Conservation (phyloP, 2,329 filamentous ascomycete genomes). For the Cryphonectria nitschkei region DNA sequence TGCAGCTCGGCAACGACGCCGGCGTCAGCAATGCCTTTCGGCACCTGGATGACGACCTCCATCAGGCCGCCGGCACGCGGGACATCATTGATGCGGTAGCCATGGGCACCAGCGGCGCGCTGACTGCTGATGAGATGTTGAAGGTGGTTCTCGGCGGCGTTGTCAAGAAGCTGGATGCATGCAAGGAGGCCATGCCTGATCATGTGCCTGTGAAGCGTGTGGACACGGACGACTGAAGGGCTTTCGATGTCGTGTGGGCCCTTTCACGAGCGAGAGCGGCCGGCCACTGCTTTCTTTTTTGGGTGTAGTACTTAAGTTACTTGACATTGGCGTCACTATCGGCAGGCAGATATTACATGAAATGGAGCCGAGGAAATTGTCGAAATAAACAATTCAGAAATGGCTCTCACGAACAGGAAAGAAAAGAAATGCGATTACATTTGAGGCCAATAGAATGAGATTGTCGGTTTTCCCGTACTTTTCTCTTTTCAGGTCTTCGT, state of each 20-base stretch:
- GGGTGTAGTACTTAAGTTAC: background rate
- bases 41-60: slow-evolving; percentile 32
- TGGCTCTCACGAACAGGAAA: background rate
- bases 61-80: slow-evolving; percentile 24
- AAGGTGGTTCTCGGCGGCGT: slow-evolving; percentile 31
- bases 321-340: background rate
- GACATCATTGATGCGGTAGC: slow-evolving; percentile 29
- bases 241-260: background rate
- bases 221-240: slow-evolving; percentile 16
- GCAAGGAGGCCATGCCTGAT: slow-evolving; percentile 22
- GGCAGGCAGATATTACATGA: background rate
- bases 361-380: background rate
- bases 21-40: slow-evolving; percentile 24
- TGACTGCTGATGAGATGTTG: slow-evolving; percentile 28
- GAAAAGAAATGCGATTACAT: too few relatives aligned
- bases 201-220: slow-evolving; percentile 19
- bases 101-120: slow-evolving; percentile 17
- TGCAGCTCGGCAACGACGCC: slow-evolving; percentile 28
- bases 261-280: background rate
- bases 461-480: background rate
- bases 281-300: background rate
- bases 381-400: background rate
- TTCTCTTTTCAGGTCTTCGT: background rate
- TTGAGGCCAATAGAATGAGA: background rate
- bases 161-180: slow-evolving; percentile 31